Conservation (phyloP, 768 basidiomycete species). For the Panaeolus cyanescens region DNA sequence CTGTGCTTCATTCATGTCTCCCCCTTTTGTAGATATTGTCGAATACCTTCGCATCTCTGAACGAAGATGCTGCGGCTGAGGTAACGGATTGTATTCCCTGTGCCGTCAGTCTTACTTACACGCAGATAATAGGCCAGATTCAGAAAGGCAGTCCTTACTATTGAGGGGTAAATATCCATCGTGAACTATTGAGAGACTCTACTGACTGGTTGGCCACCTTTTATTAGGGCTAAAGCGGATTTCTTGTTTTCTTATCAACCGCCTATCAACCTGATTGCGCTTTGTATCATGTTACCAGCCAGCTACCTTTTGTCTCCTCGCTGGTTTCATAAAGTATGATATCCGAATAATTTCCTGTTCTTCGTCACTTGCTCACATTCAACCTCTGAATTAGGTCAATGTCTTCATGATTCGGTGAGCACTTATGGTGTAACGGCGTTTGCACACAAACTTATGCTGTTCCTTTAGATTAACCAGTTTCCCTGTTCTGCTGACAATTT, state of each 20-base stretch:
- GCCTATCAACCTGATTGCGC: conserved; percentile 86
- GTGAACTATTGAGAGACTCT: background rate
- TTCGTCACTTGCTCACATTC: conserved; percentile 10
- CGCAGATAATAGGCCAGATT: conserved; percentile 77
- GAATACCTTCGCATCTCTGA: conserved; percentile 93
- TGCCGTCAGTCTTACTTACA: conserved; percentile 2
- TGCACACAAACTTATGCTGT: too few species aligned
- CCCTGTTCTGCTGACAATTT: conserved; percentile 78
- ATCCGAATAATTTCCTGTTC: conserved; percentile 6
- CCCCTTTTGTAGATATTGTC: conserved; percentile 71
- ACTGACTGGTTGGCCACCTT: conserved; percentile 1
- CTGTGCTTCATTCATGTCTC: background rate
- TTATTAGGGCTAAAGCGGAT: conserved; percentile 78
- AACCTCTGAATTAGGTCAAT: conserved; percentile 63
- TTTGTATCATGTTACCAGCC: conserved; percentile 84
- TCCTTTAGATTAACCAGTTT: conserved; percentile 71
- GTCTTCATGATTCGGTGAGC: conserved; percentile 81
- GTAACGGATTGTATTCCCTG: conserved; percentile 36
- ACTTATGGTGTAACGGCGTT: too few species aligned
- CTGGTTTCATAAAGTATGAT: conserved; percentile 93
- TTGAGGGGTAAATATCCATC: conserved; percentile 71
- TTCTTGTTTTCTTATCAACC: conserved; percentile 93
- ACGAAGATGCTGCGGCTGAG: conserved; percentile 91
- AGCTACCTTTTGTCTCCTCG: conserved; percentile 87
- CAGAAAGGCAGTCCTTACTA: conserved; percentile 87